These are phyloP conservation scores for Ceratocystis harringtonii DNA, from an alignment of 2,329 filamentous ascomycete genomes.

Conservation along the genomic window DNA sequence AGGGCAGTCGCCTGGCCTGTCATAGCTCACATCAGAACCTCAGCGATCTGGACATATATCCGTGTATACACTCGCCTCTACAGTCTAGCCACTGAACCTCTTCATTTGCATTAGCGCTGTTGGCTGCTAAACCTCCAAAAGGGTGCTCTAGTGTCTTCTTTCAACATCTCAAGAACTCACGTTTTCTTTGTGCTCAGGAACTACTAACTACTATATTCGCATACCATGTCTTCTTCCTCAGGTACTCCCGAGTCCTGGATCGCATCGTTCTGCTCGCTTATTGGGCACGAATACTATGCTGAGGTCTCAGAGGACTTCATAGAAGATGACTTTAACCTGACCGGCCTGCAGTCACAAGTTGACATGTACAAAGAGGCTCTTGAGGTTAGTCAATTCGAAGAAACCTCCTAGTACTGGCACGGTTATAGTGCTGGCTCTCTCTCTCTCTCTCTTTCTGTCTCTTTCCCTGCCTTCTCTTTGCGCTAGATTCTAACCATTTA, in stretches of 20 bases:
- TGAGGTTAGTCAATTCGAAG: conserved; percentile 39
- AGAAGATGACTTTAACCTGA: conserved; percentile 98
- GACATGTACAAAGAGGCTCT: conserved; percentile 98
- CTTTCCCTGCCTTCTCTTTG: background rate
- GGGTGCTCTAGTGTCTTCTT: background rate
- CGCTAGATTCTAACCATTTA: conserved; percentile 18
- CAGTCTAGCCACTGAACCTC: background rate
- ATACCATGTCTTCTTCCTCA: conserved; percentile 44
- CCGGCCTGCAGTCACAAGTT: conserved; percentile 85
- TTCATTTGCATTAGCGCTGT: background rate
- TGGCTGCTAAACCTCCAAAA: background rate
- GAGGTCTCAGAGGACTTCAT: conserved; percentile 99
- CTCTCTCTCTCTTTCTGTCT: too few relatives aligned
- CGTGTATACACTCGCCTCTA: background rate
- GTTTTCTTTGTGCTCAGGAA: background rate
- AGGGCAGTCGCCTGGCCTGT: background rate
- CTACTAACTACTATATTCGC: too few relatives aligned
- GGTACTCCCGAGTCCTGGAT: conserved; percentile 81
- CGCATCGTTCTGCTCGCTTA: conserved; percentile 83
- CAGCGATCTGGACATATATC: background rate
- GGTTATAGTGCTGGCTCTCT: too few relatives aligned
- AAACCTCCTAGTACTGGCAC: background rate
- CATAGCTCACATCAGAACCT: background rate
- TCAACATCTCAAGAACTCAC: background rate
- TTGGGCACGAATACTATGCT: conserved; percentile 97